These are phyloP conservation scores for Pseudocohnilembus persalinus DNA, from an alignment of 169 alveolate species.

Conservation along the genomic window DNA sequence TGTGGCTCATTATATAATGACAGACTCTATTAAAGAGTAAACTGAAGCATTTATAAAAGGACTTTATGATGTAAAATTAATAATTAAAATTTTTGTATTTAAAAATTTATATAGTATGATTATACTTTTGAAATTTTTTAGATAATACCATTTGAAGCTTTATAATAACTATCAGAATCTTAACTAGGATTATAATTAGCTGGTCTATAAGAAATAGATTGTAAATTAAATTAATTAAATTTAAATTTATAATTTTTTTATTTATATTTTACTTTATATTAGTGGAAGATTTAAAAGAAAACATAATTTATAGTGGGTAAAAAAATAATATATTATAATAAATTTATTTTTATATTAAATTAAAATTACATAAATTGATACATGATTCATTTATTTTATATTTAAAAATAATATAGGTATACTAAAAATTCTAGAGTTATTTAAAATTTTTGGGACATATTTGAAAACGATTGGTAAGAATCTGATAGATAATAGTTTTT, in stretches of 20 bases:
- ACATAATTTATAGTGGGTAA: no score
- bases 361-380: no score
- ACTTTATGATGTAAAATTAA: conserved; percentile 92
- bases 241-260: no score
- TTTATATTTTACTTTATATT: no score
- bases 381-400: no score
- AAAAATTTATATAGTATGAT: no score
- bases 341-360: no score
- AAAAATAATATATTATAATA: no score
- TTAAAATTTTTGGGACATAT: not conserved
- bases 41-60: conserved; percentile 96
- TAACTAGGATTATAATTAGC: not conserved
- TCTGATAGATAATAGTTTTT: not conserved
- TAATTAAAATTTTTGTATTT: no score
- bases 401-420: not conserved
- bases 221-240: not conserved
- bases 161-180: not conserved
- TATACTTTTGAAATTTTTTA: no score
- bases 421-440: not conserved
- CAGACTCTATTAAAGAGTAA: conserved; percentile 92
- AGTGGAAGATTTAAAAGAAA: not conserved
- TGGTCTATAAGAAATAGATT: not conserved
- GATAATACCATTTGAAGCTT: not conserved
- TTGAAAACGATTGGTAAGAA: not conserved
- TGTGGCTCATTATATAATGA: conserved; percentile 93